Evolutionary conservation across 108 stramenopile genomes (phyloP).

Genomic region (Conticribra guillardii): DNA sequence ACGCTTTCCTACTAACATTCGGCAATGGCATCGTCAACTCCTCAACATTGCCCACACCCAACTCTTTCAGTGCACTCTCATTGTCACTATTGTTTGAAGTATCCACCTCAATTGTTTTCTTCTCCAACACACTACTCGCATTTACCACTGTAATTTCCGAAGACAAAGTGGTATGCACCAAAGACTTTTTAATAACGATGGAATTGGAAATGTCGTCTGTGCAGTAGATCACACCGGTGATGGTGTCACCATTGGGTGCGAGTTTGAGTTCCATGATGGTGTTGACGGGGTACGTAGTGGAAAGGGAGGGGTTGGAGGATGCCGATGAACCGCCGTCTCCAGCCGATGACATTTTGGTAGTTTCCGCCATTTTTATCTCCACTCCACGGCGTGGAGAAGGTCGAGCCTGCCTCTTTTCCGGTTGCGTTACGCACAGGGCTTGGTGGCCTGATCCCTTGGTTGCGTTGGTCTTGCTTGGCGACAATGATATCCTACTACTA

Average conservation of each 20-base stretch:
- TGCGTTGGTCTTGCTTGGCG: no score
- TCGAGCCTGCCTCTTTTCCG: not conserved
- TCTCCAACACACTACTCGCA: conserved; percentile 45
- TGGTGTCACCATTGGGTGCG: not conserved
- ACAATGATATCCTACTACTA: no score
- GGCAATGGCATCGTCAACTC: conserved; percentile 41
- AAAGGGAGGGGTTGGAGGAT: conserved; percentile 10
- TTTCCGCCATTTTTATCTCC: conserved; percentile 4
- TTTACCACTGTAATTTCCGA: conserved; percentile 55
- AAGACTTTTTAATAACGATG: conserved; percentile 62
- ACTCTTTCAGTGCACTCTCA: conserved; percentile 12
- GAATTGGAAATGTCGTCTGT: conserved; percentile 71
- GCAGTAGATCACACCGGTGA: conserved; percentile 74
- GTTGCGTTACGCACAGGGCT: not conserved
- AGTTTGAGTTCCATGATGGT: conserved; percentile 51
- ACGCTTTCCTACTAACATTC: conserved; percentile 52
- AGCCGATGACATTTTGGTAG: not conserved
- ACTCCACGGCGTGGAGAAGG: not conserved
- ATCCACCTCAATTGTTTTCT: conserved; percentile 38
- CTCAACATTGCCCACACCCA: conserved; percentile 29
- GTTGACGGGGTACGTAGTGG: conserved; percentile 45
- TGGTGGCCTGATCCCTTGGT: not conserved
- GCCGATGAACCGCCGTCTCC: not conserved
- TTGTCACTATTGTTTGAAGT: conserved; percentile 13
- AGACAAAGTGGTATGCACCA: conserved; percentile 53